A percentile compares a stretch with the other conserved stretches of the same genome.
Conservation (phyloP, 1,284 basidiomycete species). For the Austroboletus olivaceoglutinosus region DNA sequence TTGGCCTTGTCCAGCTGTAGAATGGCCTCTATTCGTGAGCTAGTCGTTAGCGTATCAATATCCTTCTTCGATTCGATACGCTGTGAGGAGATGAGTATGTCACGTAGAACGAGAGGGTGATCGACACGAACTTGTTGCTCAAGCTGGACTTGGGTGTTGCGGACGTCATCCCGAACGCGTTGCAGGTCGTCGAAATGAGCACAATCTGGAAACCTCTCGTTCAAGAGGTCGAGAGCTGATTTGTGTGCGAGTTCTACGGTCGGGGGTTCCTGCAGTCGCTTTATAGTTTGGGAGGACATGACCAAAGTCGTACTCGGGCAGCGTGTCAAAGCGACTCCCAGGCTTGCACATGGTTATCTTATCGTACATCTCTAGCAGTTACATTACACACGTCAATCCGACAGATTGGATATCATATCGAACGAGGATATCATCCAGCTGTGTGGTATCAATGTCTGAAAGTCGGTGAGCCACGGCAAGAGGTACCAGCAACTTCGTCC, state of each 20-base stretch:
- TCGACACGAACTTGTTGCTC: conserved; percentile 42
- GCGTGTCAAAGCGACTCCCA: neutral
- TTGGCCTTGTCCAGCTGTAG: conserved; percentile 61
- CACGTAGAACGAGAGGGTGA: conserved; percentile 18
- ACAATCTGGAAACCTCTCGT: conserved; percentile 45
- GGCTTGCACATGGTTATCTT: conserved; percentile 27
- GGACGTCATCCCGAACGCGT: conserved; percentile 37
- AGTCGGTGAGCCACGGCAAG: too few relatives aligned
- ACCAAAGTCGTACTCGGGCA: neutral
- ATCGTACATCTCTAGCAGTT: neutral
- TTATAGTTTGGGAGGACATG: conserved; percentile 55
- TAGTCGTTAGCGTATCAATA: conserved; percentile 43
- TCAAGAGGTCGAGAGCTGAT: conserved; percentile 44
- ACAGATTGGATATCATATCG: neutral
- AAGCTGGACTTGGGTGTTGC: conserved; percentile 38
- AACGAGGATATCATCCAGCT: neutral
- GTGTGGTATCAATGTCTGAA: neutral
- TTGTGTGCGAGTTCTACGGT: conserved; percentile 40
- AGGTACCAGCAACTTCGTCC: too few relatives aligned
- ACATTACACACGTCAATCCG: too few relatives aligned
- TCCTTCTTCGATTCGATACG: conserved; percentile 50
- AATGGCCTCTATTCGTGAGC: conserved; percentile 44
- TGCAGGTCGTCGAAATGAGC: conserved; percentile 49
- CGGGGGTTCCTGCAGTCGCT: conserved; percentile 48
- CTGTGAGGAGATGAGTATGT: conserved; percentile 50